phyloP scores from a whole-genome alignment of 2,329 filamentous ascomycete species.

The Thelonectria rubi region DNA sequence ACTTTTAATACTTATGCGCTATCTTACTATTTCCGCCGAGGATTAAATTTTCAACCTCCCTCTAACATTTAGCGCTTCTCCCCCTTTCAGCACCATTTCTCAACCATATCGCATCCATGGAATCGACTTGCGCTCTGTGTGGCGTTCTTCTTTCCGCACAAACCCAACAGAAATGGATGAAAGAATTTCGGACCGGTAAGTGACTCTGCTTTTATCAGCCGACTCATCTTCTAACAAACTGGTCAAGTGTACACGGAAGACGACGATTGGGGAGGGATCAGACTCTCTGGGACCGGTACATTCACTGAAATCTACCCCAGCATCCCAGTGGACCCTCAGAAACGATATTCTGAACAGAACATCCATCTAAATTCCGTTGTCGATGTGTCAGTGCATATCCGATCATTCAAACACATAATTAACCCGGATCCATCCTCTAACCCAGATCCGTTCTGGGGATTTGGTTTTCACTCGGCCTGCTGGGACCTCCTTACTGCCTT shows the following conservation, averaged over 20 bases:
- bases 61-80: too few species aligned
- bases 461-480: conserved; percentile 24
- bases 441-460: conserved; percentile 19
- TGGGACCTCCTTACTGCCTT: conserved; percentile 16
- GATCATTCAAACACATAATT: conserved; percentile 5
- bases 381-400: conserved; percentile 4
- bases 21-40: too few species aligned
- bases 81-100: too few species aligned
- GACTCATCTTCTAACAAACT: too few species aligned
- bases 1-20: too few species aligned
- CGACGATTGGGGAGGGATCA: neutral
- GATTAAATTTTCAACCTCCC: too few species aligned
- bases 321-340: neutral
- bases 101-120: too few species aligned
- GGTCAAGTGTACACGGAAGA: neutral
- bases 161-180: too few species aligned
- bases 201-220: too few species aligned
- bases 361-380: neutral
- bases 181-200: too few species aligned
- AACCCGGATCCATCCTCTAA: neutral
- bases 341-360: conserved; percentile 11
- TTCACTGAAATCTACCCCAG: neutral
- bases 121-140: too few species aligned
- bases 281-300: neutral
- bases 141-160: too few species aligned